Conservation (phyloP, 345 rosid species). For the Eucalyptus shirleyi region DNA sequence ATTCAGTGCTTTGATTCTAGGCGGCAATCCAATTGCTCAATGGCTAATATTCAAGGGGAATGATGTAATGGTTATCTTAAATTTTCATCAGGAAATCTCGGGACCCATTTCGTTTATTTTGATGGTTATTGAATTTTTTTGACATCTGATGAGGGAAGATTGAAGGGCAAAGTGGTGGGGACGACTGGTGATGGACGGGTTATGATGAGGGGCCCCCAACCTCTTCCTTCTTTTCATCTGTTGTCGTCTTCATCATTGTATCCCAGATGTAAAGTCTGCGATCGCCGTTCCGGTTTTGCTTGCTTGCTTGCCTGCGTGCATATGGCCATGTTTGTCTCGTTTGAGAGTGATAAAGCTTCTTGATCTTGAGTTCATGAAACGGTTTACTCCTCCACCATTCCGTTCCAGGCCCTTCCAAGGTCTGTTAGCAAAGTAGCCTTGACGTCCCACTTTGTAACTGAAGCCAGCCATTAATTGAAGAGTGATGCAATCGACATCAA, state of each 20-base stretch:
- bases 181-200: background rate
- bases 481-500: background rate
- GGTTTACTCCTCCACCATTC: background rate
- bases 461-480: background rate
- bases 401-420: background rate
- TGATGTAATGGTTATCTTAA: background rate
- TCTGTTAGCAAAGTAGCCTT: background rate
- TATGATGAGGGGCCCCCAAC: background rate
- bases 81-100: background rate
- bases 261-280: background rate
- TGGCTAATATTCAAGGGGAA: background rate
- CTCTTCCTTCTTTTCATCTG: background rate
- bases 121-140: background rate
- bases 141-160: background rate
- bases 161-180: background rate
- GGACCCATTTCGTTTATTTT: background rate
- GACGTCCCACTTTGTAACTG: background rate
- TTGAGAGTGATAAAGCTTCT: background rate
- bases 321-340: background rate
- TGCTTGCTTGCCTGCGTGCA: background rate
- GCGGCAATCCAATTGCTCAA: background rate
- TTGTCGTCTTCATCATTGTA: background rate
- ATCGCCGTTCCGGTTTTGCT: background rate
- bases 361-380: background rate
- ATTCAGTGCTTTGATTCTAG: background rate